phyloP scores from a whole-genome alignment of 1,284 basidiomycete genomes.

The Violaceomyces palustris region DNA sequence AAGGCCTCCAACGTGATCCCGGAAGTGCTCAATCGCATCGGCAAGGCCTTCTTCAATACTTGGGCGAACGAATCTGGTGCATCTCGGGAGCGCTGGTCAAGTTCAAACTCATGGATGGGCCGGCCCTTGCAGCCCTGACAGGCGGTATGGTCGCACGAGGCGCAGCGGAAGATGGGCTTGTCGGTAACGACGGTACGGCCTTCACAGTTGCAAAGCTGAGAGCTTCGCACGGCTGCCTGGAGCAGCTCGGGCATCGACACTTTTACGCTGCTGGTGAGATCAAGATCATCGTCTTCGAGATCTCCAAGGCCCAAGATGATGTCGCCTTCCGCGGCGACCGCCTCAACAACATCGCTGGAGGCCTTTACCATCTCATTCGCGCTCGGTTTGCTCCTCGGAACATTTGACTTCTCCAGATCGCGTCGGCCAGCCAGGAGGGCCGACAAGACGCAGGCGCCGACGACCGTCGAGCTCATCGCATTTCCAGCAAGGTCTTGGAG shows the following conservation, averaged over 20 bases:
- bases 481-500: slow-evolving; percentile 91
- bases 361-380: slow-evolving; percentile 61
- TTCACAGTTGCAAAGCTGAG: slow-evolving; percentile 80
- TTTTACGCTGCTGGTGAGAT: slow-evolving; percentile 16
- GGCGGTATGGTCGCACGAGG: slow-evolving; percentile 71
- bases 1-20: slow-evolving; percentile 57
- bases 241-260: slow-evolving; percentile 58
- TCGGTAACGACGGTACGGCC: slow-evolving; percentile 71
- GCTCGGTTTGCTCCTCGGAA: slow-evolving; percentile 8
- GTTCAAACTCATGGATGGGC: slow-evolving; percentile 72
- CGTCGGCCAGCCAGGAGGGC: slow-evolving; percentile 60
- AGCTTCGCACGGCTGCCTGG: slow-evolving; percentile 64
- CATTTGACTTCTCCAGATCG: slow-evolving; percentile 17
- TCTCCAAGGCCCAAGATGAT: slow-evolving; percentile 57
- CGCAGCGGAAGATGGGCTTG: slow-evolving; percentile 62
- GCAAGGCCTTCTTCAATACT: slow-evolving; percentile 72
- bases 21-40: slow-evolving; percentile 66
- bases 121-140: slow-evolving; percentile 82
- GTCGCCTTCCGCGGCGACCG: slow-evolving; percentile 54
- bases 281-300: slow-evolving; percentile 13
- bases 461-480: slow-evolving; percentile 91
- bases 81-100: slow-evolving; percentile 56
- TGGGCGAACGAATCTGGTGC: slow-evolving; percentile 67
- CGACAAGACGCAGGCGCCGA: slow-evolving; percentile 80
- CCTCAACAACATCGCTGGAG: slow-evolving; percentile 53